Evolutionary conservation across 31 red algal genomes (phyloP), one percentile per base, ranked within the genome.

Genomic region (Odonthalia washingtoniensis): DNA sequence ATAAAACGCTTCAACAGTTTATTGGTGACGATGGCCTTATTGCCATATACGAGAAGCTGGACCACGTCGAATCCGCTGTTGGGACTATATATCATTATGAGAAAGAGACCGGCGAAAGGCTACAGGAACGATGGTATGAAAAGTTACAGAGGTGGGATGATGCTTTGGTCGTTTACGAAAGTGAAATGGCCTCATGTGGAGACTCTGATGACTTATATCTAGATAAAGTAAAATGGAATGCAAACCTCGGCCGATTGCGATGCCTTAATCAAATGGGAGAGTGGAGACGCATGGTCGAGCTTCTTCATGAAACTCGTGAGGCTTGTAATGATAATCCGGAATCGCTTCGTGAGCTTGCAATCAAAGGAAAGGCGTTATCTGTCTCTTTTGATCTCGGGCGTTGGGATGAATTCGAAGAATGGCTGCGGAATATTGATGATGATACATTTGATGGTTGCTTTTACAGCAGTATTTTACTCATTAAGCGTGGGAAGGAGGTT

Each of bases 141-240:
- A 95, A 94, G 86, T 69, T 98, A 74, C 94, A 96, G 53, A 80
- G 82, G 60, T 98, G 97, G 97, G 97, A 98, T 76, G 87, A 96
- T 4, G 97, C 97, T 1, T n/a, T n/a, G n/a, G n/a, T n/a, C n/a
- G n/a, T n/a, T n/a, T n/a, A n/a, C n/a, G n/a, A n/a, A n/a, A n/a
- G n/a, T n/a, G n/a, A n/a, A n/a, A n/a, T n/a, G n/a, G n/a, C n/a
- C n/a, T n/a, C n/a, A n/a, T n/a, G n/a, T n/a, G n/a, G n/a, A n/a
- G n/a, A n/a, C n/a, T n/a, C n/a, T n/a, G n/a, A n/a, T n/a, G n/a
- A n/a, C n/a, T n/a, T n/a, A n/a, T n/a, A n/a, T n/a, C n/a, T n/a
- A n/a, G n/a, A n/a, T n/a, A n/a, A n/a, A n/a, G n/a, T 74, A 3
- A 80, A 60, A 60, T 89, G 86, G 86, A 40, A 57, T 41, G 43